Percentiles rank a stretch among this genome's conserved stretches.
phyloP scores from a whole-genome alignment of 495 filamentous ascomycete genomes.

The Annulohypoxylon maeteangense region DNA sequence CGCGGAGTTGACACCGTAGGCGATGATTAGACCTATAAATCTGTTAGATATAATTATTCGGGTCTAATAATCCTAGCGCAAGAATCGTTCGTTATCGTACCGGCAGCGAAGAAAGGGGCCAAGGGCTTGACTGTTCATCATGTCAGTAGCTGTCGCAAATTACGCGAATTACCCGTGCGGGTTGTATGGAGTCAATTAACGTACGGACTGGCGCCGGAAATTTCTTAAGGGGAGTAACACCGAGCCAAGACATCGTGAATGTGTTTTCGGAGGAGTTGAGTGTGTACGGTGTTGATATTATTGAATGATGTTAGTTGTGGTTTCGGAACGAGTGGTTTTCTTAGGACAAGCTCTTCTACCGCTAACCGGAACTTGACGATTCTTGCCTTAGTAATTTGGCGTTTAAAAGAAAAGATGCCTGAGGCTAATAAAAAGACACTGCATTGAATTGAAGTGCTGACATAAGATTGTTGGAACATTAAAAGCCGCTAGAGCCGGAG shows the following conservation, averaged over 20 bases:
- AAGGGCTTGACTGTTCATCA: conserved; percentile 77
- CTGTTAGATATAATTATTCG: conserved; percentile 19
- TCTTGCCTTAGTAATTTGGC: conserved; percentile 14
- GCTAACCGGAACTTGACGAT: conserved; percentile 26
- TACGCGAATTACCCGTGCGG: conserved; percentile 34
- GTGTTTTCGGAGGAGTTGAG: conserved; percentile 40
- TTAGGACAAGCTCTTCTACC: conserved; percentile 38
- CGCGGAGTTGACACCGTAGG: conserved; percentile 87
- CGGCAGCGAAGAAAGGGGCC: conserved; percentile 92
- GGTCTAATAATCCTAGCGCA: not conserved
- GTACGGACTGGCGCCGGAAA: conserved; percentile 87
- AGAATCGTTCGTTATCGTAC: conserved; percentile 66
- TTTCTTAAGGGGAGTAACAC: conserved; percentile 76
- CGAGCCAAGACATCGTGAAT: conserved; percentile 80
- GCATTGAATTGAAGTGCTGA: not conserved
- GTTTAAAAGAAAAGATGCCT: conserved; percentile 3
- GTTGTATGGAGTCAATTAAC: conserved; percentile 55
- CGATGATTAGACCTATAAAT: conserved; percentile 74
- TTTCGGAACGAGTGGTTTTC: conserved; percentile 58
- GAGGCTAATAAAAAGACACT: not conserved
- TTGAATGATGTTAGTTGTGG: conserved; percentile 39
- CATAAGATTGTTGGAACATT: not conserved
- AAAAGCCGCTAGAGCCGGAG: not conserved
- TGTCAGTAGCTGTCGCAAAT: conserved; percentile 41
- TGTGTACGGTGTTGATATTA: conserved; percentile 37